Evolutionary conservation across 768 basidiomycete genomes (phyloP), one percentile per base, ranked within the genome.

Genomic region (Rossbeevera mucosa): DNA sequence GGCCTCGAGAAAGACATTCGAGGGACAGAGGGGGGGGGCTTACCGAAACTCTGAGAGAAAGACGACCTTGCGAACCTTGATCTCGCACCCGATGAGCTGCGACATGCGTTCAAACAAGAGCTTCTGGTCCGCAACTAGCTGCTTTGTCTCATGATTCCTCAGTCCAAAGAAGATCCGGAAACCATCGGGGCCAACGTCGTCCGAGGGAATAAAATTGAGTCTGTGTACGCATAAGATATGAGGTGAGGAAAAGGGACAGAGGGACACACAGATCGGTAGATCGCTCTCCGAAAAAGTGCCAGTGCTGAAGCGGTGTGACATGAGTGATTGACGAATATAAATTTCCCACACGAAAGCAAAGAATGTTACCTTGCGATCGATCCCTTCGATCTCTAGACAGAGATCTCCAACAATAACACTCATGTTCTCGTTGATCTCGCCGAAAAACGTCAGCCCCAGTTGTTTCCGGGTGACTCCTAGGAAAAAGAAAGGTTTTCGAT

Each of bases 371-470:
- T 58, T 51, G 28, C 60, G 54, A 30, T 66, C 64, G 2, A 74
- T 4, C 0, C 68, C 70, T 31, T 73, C 66, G 0, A 44, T 20
- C 9, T 52, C 48, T 11, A 74, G 38, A 26, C 68, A 53, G 24
- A 78, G 64, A 52, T 80, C 75, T 2, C 70, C 77, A 7, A 69
- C 60, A 0, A 74, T 48, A 2, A 64, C 43, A 3, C 48, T 21
- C 20, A 71, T 55, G 6, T 61, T 60, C 4, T 68, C 57, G 5
- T 51, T 59, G 0, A 71, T 74, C 53, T 78, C 69, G 0, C 78
- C 78, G 0, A 72, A 52, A 53, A 80, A 80, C 0, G 63, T 58
- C 7, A 80, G 54, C 0, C 74, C 76, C 5, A 77, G 66, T 33
- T 62, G 58, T 51, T 74, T 75, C 21, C 79, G 65, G 8, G 69